Evolutionary conservation across 2,329 filamentous ascomycete species (phyloP), one percentile per base, ranked within the genome.

Genomic region (Onygenales sp.): DNA sequence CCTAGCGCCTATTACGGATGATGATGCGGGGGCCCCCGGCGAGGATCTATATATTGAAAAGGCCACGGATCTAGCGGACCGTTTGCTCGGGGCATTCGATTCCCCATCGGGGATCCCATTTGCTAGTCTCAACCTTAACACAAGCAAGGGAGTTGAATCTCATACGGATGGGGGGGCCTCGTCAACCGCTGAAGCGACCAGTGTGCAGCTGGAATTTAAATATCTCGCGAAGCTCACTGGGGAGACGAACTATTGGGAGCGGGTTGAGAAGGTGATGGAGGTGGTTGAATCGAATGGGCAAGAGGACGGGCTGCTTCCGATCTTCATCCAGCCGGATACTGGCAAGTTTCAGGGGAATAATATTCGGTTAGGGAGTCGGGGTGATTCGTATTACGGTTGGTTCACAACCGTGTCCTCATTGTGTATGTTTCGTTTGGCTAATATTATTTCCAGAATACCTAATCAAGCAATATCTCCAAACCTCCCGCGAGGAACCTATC

Each of bases 401-500:
- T 60, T 43, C 35, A 9, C 13, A 33, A 7, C 17, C 11, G 14
- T 43, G 14, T 10, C 13, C 9, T n/a, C 11, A 13, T 52, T 32
- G 9, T 51, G 51, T 35, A 36, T 43, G 14, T 35, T 41, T 47
- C 27, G 21, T 36, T 7, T 21, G n/a, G 17, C 33, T 48, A 41
- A 43, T 17, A 6, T 52, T n/a, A 39, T 43, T 17, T 50, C 11
- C 43, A 75, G 89, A 98, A 72, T 98, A 98, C 69, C 82, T 98
- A 50, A 94, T 97, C 76, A 98, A 98, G 74, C 93, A 98, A 69
- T 97, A 95, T 67, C 78, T 96, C 17, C 93, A 98, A 70, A 98
- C 93, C 10, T 88, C 87, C 54, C 83, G 87, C 66, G 78, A 91
- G 64, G 92, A 98, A 68, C 78, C 83, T 0, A 73, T 97, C 13